Conservation (phyloP, 768 basidiomycete species). For the Tricholomella constricta region DNA sequence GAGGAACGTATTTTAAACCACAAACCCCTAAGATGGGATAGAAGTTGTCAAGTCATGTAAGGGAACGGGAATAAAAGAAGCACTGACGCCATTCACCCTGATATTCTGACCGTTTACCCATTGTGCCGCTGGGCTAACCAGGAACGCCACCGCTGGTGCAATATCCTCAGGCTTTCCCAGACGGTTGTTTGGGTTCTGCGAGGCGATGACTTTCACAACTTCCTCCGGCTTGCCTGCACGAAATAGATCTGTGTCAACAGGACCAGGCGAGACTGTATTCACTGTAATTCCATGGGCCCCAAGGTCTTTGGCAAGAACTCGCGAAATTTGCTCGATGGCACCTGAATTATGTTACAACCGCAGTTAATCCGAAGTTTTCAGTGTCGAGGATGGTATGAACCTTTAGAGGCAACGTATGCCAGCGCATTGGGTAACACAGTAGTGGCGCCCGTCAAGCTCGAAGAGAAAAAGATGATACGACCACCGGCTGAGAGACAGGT, state of each 20-base stretch:
- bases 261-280: slow-evolving; percentile 58
- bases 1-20: not conserved
- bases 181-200: slow-evolving; percentile 47
- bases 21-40: not conserved
- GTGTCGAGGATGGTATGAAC: not conserved
- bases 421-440: slow-evolving; percentile 49
- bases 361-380: too few species aligned
- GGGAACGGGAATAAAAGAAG: not conserved
- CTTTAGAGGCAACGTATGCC: slow-evolving; percentile 57
- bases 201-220: slow-evolving; percentile 46
- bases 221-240: slow-evolving; percentile 52
- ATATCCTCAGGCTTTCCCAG: slow-evolving; percentile 55
- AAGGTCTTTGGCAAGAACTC: slow-evolving; percentile 62
- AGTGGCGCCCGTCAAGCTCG: slow-evolving; percentile 46
- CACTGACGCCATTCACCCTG: slow-evolving; percentile 57
- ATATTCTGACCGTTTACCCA: slow-evolving; percentile 64
- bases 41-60: not conserved
- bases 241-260: slow-evolving; percentile 58
- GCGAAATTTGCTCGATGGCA: slow-evolving; percentile 58
- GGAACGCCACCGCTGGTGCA: slow-evolving; percentile 52
- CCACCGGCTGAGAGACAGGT: slow-evolving; percentile 42
- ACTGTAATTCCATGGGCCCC: slow-evolving; percentile 54
- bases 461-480: slow-evolving; percentile 59
- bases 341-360: slow-evolving; percentile 24
- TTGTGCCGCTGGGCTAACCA: slow-evolving; percentile 51